Percentiles rank a stretch among this genome's conserved stretches.
Evolutionary conservation across 768 basidiomycete genomes (phyloP).

Genomic region (Hygrocybe punicea): DNA sequence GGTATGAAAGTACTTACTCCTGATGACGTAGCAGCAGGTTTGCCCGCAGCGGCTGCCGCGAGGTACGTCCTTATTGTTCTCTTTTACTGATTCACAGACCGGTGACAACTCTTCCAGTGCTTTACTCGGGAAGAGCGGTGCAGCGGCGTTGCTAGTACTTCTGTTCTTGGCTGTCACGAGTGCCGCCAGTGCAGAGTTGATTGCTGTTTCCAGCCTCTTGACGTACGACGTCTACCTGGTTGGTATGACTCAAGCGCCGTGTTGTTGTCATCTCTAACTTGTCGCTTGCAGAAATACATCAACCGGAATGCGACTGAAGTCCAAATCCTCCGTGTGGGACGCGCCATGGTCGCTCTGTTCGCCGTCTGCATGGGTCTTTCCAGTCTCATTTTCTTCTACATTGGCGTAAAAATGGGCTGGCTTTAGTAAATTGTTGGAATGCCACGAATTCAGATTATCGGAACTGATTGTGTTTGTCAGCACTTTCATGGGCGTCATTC

Average conservation of each 20-base stretch:
- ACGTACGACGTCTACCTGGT: conserved; percentile 87
- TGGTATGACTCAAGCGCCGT: conserved; percentile 1
- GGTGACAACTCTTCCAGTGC: conserved; percentile 39
- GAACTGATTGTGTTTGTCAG: conserved; percentile 32
- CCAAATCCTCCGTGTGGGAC: conserved; percentile 67
- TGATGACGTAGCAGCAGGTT: conserved; percentile 80
- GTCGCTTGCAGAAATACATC: conserved; percentile 57
- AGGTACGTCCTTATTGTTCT: background rate
- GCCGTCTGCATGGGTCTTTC: conserved; percentile 79
- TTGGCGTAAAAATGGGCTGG: conserved; percentile 92
- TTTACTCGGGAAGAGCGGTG: conserved; percentile 76
- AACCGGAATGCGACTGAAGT: conserved; percentile 76
- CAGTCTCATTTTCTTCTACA: conserved; percentile 82
- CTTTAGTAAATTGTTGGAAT: conserved; percentile 61
- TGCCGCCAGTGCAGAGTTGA: conserved; percentile 85
- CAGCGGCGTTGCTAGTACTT: conserved; percentile 73
- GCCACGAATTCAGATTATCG: background rate
- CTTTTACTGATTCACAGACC: background rate
- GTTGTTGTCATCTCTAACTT: background rate
- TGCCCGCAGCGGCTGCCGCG: conserved; percentile 82
- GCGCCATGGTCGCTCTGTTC: conserved; percentile 63
- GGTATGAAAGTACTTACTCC: conserved; percentile 48
- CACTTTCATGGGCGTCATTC: conserved; percentile 83
- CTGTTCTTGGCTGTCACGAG: conserved; percentile 86
- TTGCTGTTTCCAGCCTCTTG: conserved; percentile 79